Conservation (phyloP, 1,139 yeast genomes). For the Pichia inconspicua region DNA sequence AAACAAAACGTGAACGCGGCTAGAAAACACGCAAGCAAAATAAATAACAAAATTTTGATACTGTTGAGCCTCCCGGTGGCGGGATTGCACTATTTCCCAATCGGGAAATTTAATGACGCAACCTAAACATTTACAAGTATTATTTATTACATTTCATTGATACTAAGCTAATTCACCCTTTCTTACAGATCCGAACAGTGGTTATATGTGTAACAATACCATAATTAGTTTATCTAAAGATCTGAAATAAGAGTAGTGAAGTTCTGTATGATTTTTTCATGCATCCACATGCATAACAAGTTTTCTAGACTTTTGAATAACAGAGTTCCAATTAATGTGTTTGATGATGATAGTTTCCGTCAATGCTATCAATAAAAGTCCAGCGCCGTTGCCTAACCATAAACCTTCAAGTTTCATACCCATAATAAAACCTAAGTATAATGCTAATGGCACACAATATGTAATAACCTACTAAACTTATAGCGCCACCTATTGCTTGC, state of each 20-base stretch:
- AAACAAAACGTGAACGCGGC: too few relatives aligned
- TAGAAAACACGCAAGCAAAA: not conserved
- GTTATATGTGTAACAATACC: too few relatives aligned
- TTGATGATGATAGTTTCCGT: slow-evolving; percentile 47
- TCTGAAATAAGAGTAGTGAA: too few relatives aligned
- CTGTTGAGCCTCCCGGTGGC: not conserved
- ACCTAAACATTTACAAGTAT: too few relatives aligned
- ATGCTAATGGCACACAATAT: slow-evolving; percentile 57
- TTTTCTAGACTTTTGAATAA: slow-evolving; percentile 27
- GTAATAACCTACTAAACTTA: slow-evolving; percentile 72
- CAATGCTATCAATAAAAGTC: slow-evolving; percentile 61
- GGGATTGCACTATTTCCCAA: not conserved
- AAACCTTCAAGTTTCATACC: slow-evolving; percentile 57
- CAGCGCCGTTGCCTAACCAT: slow-evolving; percentile 85
- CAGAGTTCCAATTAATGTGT: slow-evolving; percentile 47
- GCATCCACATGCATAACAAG: slow-evolving; percentile 3
- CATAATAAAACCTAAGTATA: slow-evolving; percentile 49
- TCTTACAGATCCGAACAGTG: too few relatives aligned
- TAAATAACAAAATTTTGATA: not conserved
- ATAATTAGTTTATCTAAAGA: too few relatives aligned
- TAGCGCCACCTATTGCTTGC: slow-evolving; percentile 74
- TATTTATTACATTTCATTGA: too few relatives aligned
- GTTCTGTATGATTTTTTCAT: not conserved
- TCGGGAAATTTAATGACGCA: not conserved
- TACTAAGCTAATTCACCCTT: too few relatives aligned